These are phyloP conservation scores for Irpex rosettiformis DNA, from an alignment of 1,284 basidiomycete genomes.

Conservation along the genomic window DNA sequence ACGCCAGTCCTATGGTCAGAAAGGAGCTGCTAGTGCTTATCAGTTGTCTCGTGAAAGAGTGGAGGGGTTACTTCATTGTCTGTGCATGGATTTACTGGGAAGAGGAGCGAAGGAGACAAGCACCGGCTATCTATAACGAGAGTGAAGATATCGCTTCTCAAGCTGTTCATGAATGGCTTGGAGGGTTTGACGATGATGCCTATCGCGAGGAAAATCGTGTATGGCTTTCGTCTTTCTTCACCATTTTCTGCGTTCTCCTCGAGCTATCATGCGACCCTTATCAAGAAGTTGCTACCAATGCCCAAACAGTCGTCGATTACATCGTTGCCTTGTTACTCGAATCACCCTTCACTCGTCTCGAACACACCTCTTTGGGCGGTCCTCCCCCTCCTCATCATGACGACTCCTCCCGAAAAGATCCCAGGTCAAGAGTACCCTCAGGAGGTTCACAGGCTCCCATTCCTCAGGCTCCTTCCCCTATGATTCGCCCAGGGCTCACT, in stretches of 20 bases:
- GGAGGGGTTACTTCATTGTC: slow-evolving; percentile 93
- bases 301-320: slow-evolving; percentile 91
- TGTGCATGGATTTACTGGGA: slow-evolving; percentile 97
- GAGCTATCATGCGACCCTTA: slow-evolving; percentile 94
- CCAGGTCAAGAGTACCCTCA: slow-evolving; percentile 52
- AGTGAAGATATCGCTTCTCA: slow-evolving; percentile 67
- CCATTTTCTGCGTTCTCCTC: slow-evolving; percentile 86
- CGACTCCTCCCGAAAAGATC: slow-evolving; percentile 15
- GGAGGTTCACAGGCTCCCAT: slow-evolving; percentile 42
- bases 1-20: slow-evolving; percentile 94
- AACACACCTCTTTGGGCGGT: slow-evolving; percentile 56
- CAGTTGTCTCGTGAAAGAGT: slow-evolving; percentile 92
- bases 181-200: slow-evolving; percentile 62
- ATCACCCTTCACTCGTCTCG: slow-evolving; percentile 78
- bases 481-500: slow-evolving; percentile 42
- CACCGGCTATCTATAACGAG: slow-evolving; percentile 30
- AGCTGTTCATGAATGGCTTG: slow-evolving; percentile 79
- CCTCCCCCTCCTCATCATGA: slow-evolving; percentile 42
- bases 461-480: slow-evolving; percentile 36
- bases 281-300: slow-evolving; percentile 87
- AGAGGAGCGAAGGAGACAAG: slow-evolving; percentile 64
- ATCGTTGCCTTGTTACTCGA: slow-evolving; percentile 87
- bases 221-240: slow-evolving; percentile 86
- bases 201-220: slow-evolving; percentile 79
- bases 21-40: slow-evolving; percentile 93